Percentiles rank a stretch among this genome's conserved stretches.
Evolutionary conservation across 352 stramenopile genomes (phyloP).

Genomic region (Pythium aphanidermatum): DNA sequence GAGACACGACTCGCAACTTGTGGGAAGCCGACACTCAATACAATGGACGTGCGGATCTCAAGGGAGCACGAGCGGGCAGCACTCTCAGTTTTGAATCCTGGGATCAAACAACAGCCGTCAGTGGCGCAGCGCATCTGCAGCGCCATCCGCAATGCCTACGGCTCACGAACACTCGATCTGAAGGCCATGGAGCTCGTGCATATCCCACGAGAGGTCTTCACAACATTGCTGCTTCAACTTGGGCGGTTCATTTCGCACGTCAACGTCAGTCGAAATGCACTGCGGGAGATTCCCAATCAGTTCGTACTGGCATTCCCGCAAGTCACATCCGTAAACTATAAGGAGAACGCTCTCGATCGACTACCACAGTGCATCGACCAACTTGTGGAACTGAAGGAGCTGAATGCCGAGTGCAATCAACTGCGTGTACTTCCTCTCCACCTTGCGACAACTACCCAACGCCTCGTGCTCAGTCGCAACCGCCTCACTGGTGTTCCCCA

Average conservation of each 20-base stretch:
- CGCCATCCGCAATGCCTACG: slow-evolving; percentile 44
- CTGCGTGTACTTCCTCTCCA: slow-evolving; percentile 32
- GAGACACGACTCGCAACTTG: slow-evolving; percentile 59
- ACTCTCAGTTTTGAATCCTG: no score
- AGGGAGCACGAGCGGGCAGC: slow-evolving; percentile 28
- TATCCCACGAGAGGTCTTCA: slow-evolving; percentile 46
- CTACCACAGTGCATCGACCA: slow-evolving; percentile 25
- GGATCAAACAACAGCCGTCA: slow-evolving; percentile 6
- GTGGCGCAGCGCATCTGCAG: slow-evolving; percentile 21
- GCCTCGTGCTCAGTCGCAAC: slow-evolving; percentile 41
- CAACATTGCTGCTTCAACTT: slow-evolving; percentile 62
- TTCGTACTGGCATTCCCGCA: slow-evolving; percentile 55
- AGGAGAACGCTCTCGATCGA: slow-evolving; percentile 52
- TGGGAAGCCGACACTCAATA: slow-evolving; percentile 60
- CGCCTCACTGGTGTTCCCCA: slow-evolving; percentile 40
- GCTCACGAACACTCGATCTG: slow-evolving; percentile 51
- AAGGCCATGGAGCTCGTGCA: slow-evolving; percentile 60
- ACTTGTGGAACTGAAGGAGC: slow-evolving; percentile 29
- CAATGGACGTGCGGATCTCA: slow-evolving; percentile 45
- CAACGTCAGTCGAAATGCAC: slow-evolving; percentile 63
- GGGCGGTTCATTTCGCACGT: slow-evolving; percentile 47
- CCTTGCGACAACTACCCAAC: slow-evolving; percentile 31
- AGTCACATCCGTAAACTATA: slow-evolving; percentile 42
- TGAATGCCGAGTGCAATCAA: slow-evolving; percentile 59
- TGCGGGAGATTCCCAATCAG: slow-evolving; percentile 43